A percentile compares a stretch with the other conserved stretches of the same genome.
Conservation (phyloP, 2,329 filamentous ascomycete species). For the Colletotrichum cereale region DNA sequence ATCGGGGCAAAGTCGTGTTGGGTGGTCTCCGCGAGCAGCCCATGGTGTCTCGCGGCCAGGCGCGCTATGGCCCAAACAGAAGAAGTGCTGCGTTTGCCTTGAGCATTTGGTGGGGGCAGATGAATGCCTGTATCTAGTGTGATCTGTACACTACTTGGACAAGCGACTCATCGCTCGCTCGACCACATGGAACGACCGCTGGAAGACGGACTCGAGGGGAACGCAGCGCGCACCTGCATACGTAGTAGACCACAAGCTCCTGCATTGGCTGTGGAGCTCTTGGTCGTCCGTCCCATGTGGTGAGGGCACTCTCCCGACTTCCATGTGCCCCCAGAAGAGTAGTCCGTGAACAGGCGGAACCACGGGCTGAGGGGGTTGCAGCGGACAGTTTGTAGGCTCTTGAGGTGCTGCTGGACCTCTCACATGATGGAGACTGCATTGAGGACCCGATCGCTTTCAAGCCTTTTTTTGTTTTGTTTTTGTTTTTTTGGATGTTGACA, state of each 20-base stretch:
- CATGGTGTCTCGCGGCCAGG: background rate
- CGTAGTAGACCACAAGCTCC: constrained; percentile 4
- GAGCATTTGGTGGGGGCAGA: background rate
- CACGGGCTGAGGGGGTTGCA: constrained; percentile 1
- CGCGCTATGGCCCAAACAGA: background rate
- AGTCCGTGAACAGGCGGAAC: background rate
- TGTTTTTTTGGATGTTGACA: constrained; percentile 10
- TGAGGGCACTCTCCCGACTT: constrained; percentile 16
- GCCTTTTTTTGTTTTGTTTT: background rate
- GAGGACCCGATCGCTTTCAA: constrained; percentile 17
- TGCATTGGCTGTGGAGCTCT: constrained; percentile 12
- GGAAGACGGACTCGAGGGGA: background rate
- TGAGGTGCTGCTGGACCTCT: constrained; percentile 6
- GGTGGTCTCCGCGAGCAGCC: background rate
- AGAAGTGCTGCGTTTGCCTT: background rate
- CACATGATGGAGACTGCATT: background rate
- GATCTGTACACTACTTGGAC: background rate
- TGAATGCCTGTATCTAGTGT: background rate
- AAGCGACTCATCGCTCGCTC: background rate
- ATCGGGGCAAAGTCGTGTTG: constrained; percentile 1
- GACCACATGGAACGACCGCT: no score
- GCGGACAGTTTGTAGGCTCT: constrained; percentile 15
- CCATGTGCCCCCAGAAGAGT: constrained; percentile 11
- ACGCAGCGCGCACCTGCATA: background rate
- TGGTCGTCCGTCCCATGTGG: constrained; percentile 4